Base-by-base conservation (phyloP, 257 asterid species). In the Knoxia roxburghii region DNA sequence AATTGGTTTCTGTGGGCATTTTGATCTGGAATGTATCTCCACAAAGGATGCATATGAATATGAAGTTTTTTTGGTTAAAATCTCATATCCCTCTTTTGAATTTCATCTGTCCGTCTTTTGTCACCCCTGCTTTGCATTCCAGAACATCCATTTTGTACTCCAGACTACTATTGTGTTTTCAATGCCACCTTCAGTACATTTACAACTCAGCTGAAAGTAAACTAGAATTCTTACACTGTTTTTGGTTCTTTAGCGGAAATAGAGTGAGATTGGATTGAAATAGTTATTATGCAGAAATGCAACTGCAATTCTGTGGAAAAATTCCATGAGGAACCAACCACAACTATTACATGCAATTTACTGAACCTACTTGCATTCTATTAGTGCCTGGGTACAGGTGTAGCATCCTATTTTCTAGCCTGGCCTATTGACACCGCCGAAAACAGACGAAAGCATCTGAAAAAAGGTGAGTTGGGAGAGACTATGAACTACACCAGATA, bases 371-470 rank as follows among this genome's bases (percentile, higher is more conserved):
- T 12, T 37, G 20, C 9, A 27, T 43, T 64, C 7, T 55, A 43
- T 64, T 30, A 32, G 30, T 30, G 27, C 65, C 53, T 30, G 26
- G 41, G 50, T 26, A 53, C 26, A 55, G 7, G 41, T 39, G 13
- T 40, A 27, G 24, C 63, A 27, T 4, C 37, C 75, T 20, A 14
- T 8, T 53, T 10, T 43, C 48, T 71, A 20, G 23, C n/a, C 41
- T 63, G 61, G 55, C 65, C 32, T 6, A 64, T 45, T 41, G 17
- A 54, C 54, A 55, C 64, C 41, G 70, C 64, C 65, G 54, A 46
- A 64, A 46, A 62, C 54, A 57, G 65, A 65, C 29, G 18, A 43
- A 40, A 71, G 39, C 64, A 62, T 40, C 71, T 54, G 27, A 39
- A 35, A 54, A 24, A 67, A 40, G 8, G 41, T 46, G 23, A 1